Percentiles rank a stretch among this genome's conserved stretches.
phyloP scores from a whole-genome alignment of 805 yeast genomes.

The Candida verbasci region DNA sequence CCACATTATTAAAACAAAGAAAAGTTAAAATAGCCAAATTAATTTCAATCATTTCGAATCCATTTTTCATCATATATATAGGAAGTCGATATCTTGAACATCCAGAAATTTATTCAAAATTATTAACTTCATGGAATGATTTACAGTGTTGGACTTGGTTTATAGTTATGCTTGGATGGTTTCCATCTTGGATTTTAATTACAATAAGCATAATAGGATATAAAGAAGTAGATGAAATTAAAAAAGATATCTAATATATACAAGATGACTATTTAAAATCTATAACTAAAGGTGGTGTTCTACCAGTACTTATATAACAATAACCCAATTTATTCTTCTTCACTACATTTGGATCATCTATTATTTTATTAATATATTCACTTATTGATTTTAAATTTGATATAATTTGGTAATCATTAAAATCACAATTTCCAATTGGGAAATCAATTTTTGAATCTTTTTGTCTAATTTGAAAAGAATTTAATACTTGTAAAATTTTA shows the following conservation, averaged over 20 bases:
- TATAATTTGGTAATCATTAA: slow-evolving; percentile 71
- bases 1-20: slow-evolving; percentile 12
- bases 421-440: slow-evolving; percentile 73
- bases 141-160: slow-evolving; percentile 86
- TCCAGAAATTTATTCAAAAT: slow-evolving; percentile 42
- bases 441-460: slow-evolving; percentile 54
- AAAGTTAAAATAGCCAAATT: slow-evolving; percentile 21
- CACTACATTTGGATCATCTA: slow-evolving; percentile 45
- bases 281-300: slow-evolving; percentile 77
- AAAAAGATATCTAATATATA: slow-evolving; percentile 4
- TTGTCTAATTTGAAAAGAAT: slow-evolving; percentile 78
- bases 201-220: slow-evolving; percentile 8
- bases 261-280: slow-evolving; percentile 20
- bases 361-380: slow-evolving; percentile 45
- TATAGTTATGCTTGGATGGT: slow-evolving; percentile 69
- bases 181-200: slow-evolving; percentile 68
- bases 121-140: slow-evolving; percentile 61
- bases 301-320: slow-evolving; percentile 62
- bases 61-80: slow-evolving; percentile 34
- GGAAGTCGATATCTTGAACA: slow-evolving; percentile 29
- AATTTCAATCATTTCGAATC: slow-evolving; percentile 44
- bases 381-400: slow-evolving; percentile 67
- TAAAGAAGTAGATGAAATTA: neutral
- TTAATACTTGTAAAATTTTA: slow-evolving; percentile 50
- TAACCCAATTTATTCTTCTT: slow-evolving; percentile 69